phyloP scores from a whole-genome alignment of 2,329 filamentous ascomycete genomes.

The Colletotrichum sp. region DNA sequence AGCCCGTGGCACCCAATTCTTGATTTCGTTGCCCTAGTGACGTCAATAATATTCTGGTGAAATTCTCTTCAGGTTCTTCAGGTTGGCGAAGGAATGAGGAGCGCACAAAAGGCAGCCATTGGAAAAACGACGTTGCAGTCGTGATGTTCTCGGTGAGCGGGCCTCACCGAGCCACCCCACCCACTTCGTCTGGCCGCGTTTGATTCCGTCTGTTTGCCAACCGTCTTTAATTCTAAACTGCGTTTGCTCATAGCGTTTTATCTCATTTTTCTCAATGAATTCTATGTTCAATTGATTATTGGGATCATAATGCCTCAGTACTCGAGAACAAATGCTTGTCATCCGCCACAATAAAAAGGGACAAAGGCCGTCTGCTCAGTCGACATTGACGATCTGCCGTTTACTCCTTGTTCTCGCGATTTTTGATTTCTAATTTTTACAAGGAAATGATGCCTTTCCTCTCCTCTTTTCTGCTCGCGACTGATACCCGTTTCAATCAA shows the following conservation, averaged over 20 bases:
- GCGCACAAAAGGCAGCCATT: not conserved
- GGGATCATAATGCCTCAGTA: not conserved
- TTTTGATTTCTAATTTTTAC: not conserved
- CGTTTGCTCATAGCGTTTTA: not conserved
- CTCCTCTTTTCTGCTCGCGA: not conserved
- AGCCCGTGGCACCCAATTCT: not conserved
- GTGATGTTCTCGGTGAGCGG: not conserved
- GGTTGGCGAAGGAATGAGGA: not conserved
- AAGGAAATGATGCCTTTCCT: not conserved
- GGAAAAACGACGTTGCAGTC: not conserved
- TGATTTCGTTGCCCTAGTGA: not conserved
- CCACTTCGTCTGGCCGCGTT: not conserved
- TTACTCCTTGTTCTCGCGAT: not conserved
- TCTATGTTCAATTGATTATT: not conserved
- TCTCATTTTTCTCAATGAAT: not conserved
- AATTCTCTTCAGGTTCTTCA: not conserved
- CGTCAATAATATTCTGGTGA: not conserved
- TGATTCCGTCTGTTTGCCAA: not conserved
- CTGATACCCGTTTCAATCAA: not conserved
- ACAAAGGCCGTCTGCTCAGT: not conserved
- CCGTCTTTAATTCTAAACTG: not conserved
- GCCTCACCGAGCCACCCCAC: not conserved
- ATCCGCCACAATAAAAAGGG: not conserved
- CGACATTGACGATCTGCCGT: not conserved
- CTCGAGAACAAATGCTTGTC: not conserved